Percentiles rank a stretch among this genome's conserved stretches.
Conservation (phyloP, 2,329 filamentous ascomycete genomes). For the Allantophomopsis cytisporea region DNA sequence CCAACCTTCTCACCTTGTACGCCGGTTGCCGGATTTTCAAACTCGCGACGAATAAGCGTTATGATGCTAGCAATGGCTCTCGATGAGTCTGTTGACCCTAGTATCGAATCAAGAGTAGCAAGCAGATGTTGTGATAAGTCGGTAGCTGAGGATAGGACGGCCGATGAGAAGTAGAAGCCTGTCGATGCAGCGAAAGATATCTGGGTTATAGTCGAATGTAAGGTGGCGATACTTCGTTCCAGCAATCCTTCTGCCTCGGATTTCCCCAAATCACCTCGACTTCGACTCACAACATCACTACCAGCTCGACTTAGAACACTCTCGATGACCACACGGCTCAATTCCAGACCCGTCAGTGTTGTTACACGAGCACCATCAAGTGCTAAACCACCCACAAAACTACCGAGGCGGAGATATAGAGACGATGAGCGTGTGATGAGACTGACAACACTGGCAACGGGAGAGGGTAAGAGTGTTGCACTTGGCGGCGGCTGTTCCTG, state of each 20-base stretch:
- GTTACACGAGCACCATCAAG: constrained; percentile 21
- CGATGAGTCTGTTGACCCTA: constrained; percentile 57
- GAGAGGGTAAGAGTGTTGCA: constrained; percentile 39
- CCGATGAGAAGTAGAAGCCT: constrained; percentile 42
- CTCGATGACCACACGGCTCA: constrained; percentile 22
- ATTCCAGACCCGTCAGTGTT: constrained; percentile 22
- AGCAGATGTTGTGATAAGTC: constrained; percentile 44
- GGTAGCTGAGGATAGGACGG: constrained; percentile 37
- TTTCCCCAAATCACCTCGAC: constrained; percentile 26
- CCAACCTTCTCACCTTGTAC: constrained; percentile 43
- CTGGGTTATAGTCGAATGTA: constrained; percentile 43
- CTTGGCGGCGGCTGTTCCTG: constrained; percentile 4
- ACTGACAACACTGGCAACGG: constrained; percentile 44
- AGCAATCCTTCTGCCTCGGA: constrained; percentile 41
- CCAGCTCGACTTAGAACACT: constrained; percentile 20
- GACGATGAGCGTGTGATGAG: constrained; percentile 46
- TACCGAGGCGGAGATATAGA: constrained; percentile 26
- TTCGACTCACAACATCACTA: constrained; percentile 18
- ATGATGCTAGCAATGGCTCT: constrained; percentile 54
- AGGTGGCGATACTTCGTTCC: constrained; percentile 38
- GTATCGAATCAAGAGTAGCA: constrained; percentile 46
- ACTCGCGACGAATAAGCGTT: constrained; percentile 47
- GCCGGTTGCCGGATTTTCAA: constrained; percentile 48
- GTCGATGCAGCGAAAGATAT: constrained; percentile 48
- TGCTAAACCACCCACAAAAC: constrained; percentile 21